phyloP scores from a whole-genome alignment of 1,284 basidiomycete species.

The Rhodofomes roseus region DNA sequence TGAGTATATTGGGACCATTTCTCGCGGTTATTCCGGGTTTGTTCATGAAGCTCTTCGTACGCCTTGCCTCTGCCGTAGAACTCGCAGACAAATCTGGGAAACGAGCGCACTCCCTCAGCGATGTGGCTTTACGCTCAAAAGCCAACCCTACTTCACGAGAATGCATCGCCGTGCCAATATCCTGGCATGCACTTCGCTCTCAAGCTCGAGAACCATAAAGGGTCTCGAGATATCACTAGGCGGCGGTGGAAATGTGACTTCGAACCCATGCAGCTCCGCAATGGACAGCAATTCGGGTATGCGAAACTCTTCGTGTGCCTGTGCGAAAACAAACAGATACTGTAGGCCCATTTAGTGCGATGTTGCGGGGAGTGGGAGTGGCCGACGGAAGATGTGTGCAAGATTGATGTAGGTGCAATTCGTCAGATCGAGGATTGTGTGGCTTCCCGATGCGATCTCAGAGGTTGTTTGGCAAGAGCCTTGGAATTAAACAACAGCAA shows the following conservation, averaged over 20 bases:
- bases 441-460: background rate
- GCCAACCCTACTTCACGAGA: conserved; percentile 62
- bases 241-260: conserved; percentile 44
- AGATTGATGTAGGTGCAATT: too few relatives aligned
- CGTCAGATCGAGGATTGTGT: background rate
- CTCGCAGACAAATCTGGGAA: conserved; percentile 69
- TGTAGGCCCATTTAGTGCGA: conserved; percentile 13
- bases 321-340: conserved; percentile 78
- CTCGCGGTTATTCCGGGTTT: conserved; percentile 42
- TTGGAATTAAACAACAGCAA: background rate
- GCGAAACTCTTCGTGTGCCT: conserved; percentile 77
- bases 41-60: conserved; percentile 70
- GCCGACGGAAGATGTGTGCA: background rate
- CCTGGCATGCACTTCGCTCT: conserved; percentile 69
- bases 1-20: conserved; percentile 61
- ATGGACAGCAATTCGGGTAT: conserved; percentile 76
- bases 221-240: conserved; percentile 60
- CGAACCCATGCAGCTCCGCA: conserved; percentile 62
- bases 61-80: conserved; percentile 68
- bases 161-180: conserved; percentile 79
- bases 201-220: conserved; percentile 71
- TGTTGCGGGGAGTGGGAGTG: background rate
- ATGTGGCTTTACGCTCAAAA: background rate
- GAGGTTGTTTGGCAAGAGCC: background rate
- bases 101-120: conserved; percentile 8